phyloP scores from a whole-genome alignment of 306 rosid genomes.

The Aeschynomene evenia region DNA sequence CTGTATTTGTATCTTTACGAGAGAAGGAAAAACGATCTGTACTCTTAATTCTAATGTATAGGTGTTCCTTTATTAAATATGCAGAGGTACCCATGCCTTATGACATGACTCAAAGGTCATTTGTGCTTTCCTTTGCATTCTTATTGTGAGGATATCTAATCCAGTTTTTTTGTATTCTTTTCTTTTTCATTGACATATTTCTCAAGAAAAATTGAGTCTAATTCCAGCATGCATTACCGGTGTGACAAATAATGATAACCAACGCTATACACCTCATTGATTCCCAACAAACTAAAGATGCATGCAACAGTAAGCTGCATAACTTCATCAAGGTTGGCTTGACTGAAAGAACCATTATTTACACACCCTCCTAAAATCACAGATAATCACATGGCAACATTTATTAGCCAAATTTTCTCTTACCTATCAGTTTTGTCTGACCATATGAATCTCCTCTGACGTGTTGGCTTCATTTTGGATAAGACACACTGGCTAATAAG shows the following conservation, averaged over 20 bases:
- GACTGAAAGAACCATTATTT: conserved; percentile 27
- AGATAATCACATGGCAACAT: conserved; percentile 5
- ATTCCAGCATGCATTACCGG: background rate
- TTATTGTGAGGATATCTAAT: background rate
- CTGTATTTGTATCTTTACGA: background rate
- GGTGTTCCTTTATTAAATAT: background rate
- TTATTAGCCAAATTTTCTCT: conserved; percentile 22
- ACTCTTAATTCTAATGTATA: conserved; percentile 4
- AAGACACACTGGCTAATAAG: conserved; percentile 39
- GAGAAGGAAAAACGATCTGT: conserved; percentile 4
- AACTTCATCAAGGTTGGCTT: conserved; percentile 22
- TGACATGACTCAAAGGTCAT: background rate
- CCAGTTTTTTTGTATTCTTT: background rate
- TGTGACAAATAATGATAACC: background rate
- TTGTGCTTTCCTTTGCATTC: background rate
- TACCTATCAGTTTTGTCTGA: conserved; percentile 92
- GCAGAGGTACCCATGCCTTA: background rate
- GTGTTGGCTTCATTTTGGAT: conserved; percentile 59
- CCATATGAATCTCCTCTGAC: conserved; percentile 76
- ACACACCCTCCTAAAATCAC: background rate
- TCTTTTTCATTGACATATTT: background rate
- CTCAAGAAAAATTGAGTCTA: background rate
- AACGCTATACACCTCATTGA: background rate
- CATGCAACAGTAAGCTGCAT: conserved; percentile 14
- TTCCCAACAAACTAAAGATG: conserved; percentile 5